These are phyloP conservation scores for Colletotrichum eleusines DNA, from an alignment of 2,329 filamentous ascomycete species.

Conservation along the genomic window DNA sequence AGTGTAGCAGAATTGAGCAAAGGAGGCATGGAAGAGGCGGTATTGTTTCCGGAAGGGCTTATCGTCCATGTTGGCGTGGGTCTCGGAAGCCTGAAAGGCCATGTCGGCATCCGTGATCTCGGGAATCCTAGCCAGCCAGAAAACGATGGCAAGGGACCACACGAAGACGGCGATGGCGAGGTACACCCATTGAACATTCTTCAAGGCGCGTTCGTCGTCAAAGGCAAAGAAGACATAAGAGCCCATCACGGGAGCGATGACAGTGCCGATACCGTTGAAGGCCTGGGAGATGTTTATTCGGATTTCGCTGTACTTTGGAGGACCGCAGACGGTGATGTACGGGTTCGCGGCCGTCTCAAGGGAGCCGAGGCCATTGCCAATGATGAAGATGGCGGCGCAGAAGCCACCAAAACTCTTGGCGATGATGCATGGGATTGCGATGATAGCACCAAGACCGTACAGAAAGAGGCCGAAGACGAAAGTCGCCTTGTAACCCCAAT, in stretches of 20 bases:
- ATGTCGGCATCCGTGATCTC: constrained; percentile 79
- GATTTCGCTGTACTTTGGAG: constrained; percentile 65
- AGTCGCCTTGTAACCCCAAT: constrained; percentile 58
- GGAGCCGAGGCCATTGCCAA: constrained; percentile 78
- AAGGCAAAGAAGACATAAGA: constrained; percentile 76
- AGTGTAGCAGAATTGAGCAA: constrained; percentile 83
- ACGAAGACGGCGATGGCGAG: constrained; percentile 80
- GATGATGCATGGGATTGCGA: constrained; percentile 58
- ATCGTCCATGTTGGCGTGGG: constrained; percentile 51
- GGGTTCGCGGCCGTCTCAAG: constrained; percentile 84
- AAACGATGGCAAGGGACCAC: constrained; percentile 72
- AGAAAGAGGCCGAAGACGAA: constrained; percentile 69
- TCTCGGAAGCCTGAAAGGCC: constrained; percentile 68
- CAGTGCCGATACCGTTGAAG: constrained; percentile 66
- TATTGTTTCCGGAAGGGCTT: constrained; percentile 77
- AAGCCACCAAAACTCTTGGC: constrained; percentile 76
- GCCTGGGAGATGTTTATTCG: constrained; percentile 66
- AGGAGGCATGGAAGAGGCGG: constrained; percentile 80
- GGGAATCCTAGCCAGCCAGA: constrained; percentile 75
- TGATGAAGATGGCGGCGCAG: constrained; percentile 78
- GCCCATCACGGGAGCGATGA: constrained; percentile 77
- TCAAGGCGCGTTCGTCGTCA: constrained; percentile 61
- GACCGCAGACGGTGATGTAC: constrained; percentile 65
- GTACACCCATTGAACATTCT: constrained; percentile 82
- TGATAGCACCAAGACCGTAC: constrained; percentile 72